Base-by-base conservation (phyloP, 1,284 basidiomycete species). In the Microbotryum silenes-acaulis region DNA sequence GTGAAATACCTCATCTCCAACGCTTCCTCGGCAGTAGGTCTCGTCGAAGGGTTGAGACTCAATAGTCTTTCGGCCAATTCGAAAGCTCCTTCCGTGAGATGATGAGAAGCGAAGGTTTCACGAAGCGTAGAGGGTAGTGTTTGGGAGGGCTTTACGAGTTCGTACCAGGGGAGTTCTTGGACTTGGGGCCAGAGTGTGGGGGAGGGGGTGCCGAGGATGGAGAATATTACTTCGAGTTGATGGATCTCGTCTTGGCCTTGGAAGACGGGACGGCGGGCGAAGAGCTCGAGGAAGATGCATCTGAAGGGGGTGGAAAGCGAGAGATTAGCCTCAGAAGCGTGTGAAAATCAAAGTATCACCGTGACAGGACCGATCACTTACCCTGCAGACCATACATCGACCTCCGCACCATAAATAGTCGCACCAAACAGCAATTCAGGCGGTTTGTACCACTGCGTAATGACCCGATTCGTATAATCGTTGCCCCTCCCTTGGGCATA, bases 331-430 rank as follows among this genome's bases (percentile, higher is more conserved):
- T 12, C 37, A 18, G 16, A 42, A 42, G 37, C 37, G 6, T 18
- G 37, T 31, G 31, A 1, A 8, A 4, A 56, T 42, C 16, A 61
- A 31, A 21, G 27, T 31, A 37, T 14, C 25, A 10, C 31, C 55
- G 16, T 47, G 21, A 18, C 5, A 52, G 31, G 44, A 37, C 57
- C 23, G 31, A 29, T 23, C 21, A 78, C 83, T 71, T 76, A 93
- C 90, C 96, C 96, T 14, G 94, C 96, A 74, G 92, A 96, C 96
- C 96, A 99, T 85, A 96, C 96, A 73, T 99, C 96, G n/a, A 99
- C 94, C 72, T 97, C 96, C 3, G 91, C 86, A 1, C 93, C 94
- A 76, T 99, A 99, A 23, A 91, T 85, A 2, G 96, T 98, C 53
- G 92, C 91, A 20, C 96, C 97, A 68, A 98, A 86, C 47, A 99